Base-by-base conservation (phyloP, 139 green algal species). In the Eudorina sp. region DNA sequence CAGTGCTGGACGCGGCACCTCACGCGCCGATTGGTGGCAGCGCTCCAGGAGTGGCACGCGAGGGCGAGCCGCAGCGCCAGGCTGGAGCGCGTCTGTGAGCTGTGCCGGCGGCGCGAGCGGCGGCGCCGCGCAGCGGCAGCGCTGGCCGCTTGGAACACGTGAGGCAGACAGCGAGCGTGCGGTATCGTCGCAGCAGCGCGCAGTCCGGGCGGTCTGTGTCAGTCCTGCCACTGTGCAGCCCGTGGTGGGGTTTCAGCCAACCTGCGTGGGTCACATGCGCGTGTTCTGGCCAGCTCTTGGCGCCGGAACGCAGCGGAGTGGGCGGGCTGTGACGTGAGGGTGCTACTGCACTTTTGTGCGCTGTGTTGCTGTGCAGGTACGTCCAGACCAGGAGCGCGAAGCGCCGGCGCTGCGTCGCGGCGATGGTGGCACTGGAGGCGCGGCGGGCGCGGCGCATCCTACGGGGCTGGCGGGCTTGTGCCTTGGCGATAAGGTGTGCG, bases 81-180 rank as follows among this genome's bases (percentile, higher is more conserved):
- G 25, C 66, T 88, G 83, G 31, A 29, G 2, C 60, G 62, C 45
- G 41, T 87, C 34, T 53, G 31, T 4, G 1, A 6, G 21, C 27
- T 78, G 31, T 38, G 18, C 45, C 31, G 19, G 64, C 81, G 62
- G 1, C 41, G 25, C 11, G 7, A 11, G 19, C 6, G 45, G 16
- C n/a, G 46, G 60, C 83, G 83, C 13, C 14, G 36, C 9, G 13
- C 14, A 2, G 48, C 69, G 4, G 13, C 48, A 3, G 64, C 31
- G 25, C 38, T 88, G 27, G 62, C 21, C 19, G 60, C 19, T 3
- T 87, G 81, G 81, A 34, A 1, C 41, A 51, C 60, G 80, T 86
- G 45, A n/a, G n/a, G n/a, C n/a, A n/a, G n/a, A n/a, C n/a, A n/a
- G n/a, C n/a, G n/a, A n/a, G n/a, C 18, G 48, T 68, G 38, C 38